A percentile compares a stretch with the other conserved stretches of the same genome.
phyloP scores from a whole-genome alignment of 2,329 filamentous ascomycete species.

The Aspergillus arachidicola region DNA sequence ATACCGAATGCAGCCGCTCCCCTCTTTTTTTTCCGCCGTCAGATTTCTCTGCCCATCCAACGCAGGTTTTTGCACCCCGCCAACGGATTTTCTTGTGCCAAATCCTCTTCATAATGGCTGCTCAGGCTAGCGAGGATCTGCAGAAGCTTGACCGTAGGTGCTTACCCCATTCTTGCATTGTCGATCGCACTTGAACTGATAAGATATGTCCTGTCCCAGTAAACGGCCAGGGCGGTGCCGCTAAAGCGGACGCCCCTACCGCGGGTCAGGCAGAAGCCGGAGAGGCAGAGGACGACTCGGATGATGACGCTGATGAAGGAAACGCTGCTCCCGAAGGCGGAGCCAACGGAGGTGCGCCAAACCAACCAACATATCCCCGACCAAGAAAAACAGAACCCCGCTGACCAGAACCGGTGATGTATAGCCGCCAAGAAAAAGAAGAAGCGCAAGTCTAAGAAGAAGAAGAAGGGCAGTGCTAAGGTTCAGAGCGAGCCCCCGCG shows the following conservation, averaged over 20 bases:
- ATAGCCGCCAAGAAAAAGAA: conserved; percentile 72
- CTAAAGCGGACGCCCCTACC: conserved; percentile 34
- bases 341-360: conserved; percentile 38
- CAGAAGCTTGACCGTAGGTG: conserved; percentile 44
- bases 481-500: conserved; percentile 77
- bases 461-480: conserved; percentile 64
- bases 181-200: conserved; percentile 21
- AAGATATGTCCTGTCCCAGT: conserved; percentile 31
- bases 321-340: conserved; percentile 42
- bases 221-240: conserved; percentile 41
- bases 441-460: conserved; percentile 77
- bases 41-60: conserved; percentile 22
- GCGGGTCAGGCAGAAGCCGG: conserved; percentile 42
- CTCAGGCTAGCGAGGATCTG: conserved; percentile 44
- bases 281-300: conserved; percentile 57
- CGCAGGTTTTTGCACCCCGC: conserved; percentile 17
- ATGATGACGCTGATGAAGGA: conserved; percentile 57
- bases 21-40: conserved; percentile 20
- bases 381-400: neutral
- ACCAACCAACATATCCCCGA: conserved; percentile 1
- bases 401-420: conserved; percentile 12
- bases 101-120: conserved; percentile 42
- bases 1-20: conserved; percentile 10
- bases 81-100: conserved; percentile 19
- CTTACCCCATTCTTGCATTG: neutral